Evolutionary conservation across 306 rosid species (phyloP).

Genomic region (Gastrolobium bilobum): DNA sequence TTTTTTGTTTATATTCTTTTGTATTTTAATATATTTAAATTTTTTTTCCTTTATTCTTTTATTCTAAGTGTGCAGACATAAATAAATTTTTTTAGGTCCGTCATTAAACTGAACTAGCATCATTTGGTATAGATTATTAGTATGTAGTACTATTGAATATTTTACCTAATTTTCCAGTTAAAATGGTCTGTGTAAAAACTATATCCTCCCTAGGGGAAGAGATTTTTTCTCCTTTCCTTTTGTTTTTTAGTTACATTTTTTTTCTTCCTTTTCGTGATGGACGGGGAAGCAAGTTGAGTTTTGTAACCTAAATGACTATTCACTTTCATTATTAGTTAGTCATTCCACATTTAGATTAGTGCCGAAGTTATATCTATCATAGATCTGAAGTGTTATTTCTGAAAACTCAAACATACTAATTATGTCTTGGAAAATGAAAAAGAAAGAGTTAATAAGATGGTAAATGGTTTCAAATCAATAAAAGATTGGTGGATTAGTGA

Average conservation of each 20-base stretch:
- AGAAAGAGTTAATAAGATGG: slow-evolving; percentile 36
- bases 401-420: slow-evolving; percentile 17
- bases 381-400: slow-evolving; percentile 21
- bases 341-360: slow-evolving; percentile 8
- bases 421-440: slow-evolving; percentile 43
- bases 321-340: slow-evolving; percentile 30
- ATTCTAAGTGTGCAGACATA: too few species aligned
- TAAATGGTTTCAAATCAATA: slow-evolving; percentile 58
- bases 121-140: neutral
- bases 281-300: slow-evolving; percentile 7
- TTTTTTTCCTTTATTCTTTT: too few species aligned
- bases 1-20: too few species aligned
- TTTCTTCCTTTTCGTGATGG: neutral
- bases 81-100: too few species aligned
- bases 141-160: neutral
- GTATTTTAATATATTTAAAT: too few species aligned
- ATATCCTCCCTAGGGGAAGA: neutral
- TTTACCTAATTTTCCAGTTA: slow-evolving; percentile 44
- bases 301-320: slow-evolving; percentile 24
- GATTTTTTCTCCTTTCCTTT: neutral
- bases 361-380: slow-evolving; percentile 17
- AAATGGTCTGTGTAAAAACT: neutral
- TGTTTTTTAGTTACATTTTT: neutral
- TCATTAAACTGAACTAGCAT: too few species aligned
- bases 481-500: slow-evolving; percentile 60